Percentiles rank a stretch among this genome's conserved stretches.
Conservation (phyloP, 768 basidiomycete species). For the Tylopilus cervinicoccineus region DNA sequence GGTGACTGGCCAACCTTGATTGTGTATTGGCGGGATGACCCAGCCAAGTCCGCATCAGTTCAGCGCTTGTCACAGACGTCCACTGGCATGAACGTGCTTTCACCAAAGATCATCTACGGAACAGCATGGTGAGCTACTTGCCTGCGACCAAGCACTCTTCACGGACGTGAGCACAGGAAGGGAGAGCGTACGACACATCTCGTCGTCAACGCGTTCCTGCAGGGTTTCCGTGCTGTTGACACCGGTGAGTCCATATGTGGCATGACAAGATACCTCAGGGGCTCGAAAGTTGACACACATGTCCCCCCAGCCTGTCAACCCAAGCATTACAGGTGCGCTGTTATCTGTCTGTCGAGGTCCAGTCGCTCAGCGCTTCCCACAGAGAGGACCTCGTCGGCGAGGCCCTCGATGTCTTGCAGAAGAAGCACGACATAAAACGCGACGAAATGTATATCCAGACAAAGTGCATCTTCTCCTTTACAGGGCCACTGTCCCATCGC, state of each 20-base stretch:
- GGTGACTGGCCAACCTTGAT: too few relatives aligned
- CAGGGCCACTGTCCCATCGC: not conserved
- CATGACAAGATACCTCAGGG: slow-evolving; percentile 9
- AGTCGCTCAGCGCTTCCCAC: not conserved
- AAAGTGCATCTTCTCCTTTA: slow-evolving; percentile 44
- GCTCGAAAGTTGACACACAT: slow-evolving; percentile 7
- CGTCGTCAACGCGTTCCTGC: slow-evolving; percentile 66
- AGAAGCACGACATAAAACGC: slow-evolving; percentile 57
- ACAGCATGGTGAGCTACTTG: slow-evolving; percentile 52
- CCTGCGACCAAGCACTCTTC: not conserved
- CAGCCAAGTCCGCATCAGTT: slow-evolving; percentile 11
- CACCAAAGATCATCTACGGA: slow-evolving; percentile 52
- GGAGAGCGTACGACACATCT: slow-evolving; percentile 64
- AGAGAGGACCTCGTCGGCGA: slow-evolving; percentile 82
- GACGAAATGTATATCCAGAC: slow-evolving; percentile 77
- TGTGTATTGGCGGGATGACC: not conserved
- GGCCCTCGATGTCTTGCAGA: slow-evolving; percentile 55
- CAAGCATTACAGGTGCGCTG: slow-evolving; percentile 61
- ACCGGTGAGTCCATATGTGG: slow-evolving; percentile 51
- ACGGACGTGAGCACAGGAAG: slow-evolving; percentile 51
- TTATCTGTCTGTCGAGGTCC: not conserved
- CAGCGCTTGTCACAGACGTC: slow-evolving; percentile 2
- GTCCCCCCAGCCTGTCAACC: slow-evolving; percentile 54
- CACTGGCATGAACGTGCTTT: slow-evolving; percentile 33
- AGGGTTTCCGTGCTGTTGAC: slow-evolving; percentile 79